Evolutionary conservation across 2,329 filamentous ascomycete genomes (phyloP).

Genomic region (Talaromyces piceae): DNA sequence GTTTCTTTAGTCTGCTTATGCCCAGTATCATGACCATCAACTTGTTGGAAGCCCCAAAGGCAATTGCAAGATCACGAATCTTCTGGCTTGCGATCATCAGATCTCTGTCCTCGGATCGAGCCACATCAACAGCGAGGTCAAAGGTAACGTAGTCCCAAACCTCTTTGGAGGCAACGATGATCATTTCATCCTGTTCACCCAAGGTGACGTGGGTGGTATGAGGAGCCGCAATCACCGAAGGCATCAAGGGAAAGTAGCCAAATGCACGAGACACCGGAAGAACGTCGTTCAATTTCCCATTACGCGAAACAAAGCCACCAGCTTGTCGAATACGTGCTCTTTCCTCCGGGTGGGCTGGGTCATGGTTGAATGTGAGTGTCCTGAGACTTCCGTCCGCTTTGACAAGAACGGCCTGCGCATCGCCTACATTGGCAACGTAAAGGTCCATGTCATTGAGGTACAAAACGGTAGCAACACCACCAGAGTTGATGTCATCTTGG

Average conservation of each 20-base stretch:
- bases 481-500: slow-evolving; percentile 82
- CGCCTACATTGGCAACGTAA: slow-evolving; percentile 90
- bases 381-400: slow-evolving; percentile 77
- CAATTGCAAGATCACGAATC: slow-evolving; percentile 87
- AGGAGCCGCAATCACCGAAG: slow-evolving; percentile 84
- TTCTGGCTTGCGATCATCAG: slow-evolving; percentile 94
- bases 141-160: slow-evolving; percentile 92
- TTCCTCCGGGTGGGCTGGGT: slow-evolving; percentile 79
- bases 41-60: slow-evolving; percentile 87
- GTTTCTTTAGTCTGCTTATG: slow-evolving; percentile 80
- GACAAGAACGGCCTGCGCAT: slow-evolving; percentile 92
- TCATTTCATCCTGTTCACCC: slow-evolving; percentile 84
- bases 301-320: slow-evolving; percentile 90
- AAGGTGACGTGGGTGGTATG: slow-evolving; percentile 71
- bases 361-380: slow-evolving; percentile 83
- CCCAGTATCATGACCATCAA: slow-evolving; percentile 99
- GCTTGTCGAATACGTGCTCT: slow-evolving; percentile 86
- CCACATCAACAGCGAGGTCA: slow-evolving; percentile 85
- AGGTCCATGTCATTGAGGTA: slow-evolving; percentile 86
- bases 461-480: slow-evolving; percentile 83
- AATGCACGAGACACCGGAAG: slow-evolving; percentile 91
- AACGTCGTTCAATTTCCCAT: slow-evolving; percentile 85
- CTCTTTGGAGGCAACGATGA: slow-evolving; percentile 83
- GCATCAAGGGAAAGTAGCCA: slow-evolving; percentile 87
- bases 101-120: slow-evolving; percentile 75